Conservation (phyloP, 257 asterid species). For the Nicotiana undulata region DNA sequence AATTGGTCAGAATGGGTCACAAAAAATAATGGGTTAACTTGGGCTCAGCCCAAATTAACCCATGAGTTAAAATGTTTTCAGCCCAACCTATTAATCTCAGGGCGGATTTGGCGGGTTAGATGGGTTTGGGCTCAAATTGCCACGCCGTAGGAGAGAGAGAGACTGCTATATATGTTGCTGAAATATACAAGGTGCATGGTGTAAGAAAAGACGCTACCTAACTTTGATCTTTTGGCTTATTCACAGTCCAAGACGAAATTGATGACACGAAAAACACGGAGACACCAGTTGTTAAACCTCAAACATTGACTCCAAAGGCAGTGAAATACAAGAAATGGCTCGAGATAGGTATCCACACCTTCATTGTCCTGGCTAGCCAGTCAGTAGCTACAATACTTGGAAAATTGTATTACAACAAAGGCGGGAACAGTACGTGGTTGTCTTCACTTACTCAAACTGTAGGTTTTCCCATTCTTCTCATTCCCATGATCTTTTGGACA, state of each 20-base stretch:
- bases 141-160: too few relatives aligned
- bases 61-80: too few relatives aligned
- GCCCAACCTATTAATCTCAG: too few relatives aligned
- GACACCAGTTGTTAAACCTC: neutral
- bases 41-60: too few relatives aligned
- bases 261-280: neutral
- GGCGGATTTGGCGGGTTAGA: too few relatives aligned
- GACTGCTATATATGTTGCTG: neutral
- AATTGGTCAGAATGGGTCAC: too few relatives aligned
- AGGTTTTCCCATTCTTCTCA: constrained; percentile 32
- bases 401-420: constrained; percentile 30
- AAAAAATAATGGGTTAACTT: too few relatives aligned
- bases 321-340: constrained; percentile 8
- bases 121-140: too few relatives aligned
- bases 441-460: constrained; percentile 27
- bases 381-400: constrained; percentile 30
- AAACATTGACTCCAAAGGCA: neutral
- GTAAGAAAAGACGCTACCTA: neutral
- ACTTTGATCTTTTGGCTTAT: neutral
- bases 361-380: constrained; percentile 31
- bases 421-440: constrained; percentile 29
- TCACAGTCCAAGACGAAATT: neutral
- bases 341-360: constrained; percentile 11
- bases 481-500: constrained; percentile 7
- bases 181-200: neutral